Base-by-base conservation (phyloP, 2,329 filamentous ascomycete genomes). In the Macrophomina phaseolina region DNA sequence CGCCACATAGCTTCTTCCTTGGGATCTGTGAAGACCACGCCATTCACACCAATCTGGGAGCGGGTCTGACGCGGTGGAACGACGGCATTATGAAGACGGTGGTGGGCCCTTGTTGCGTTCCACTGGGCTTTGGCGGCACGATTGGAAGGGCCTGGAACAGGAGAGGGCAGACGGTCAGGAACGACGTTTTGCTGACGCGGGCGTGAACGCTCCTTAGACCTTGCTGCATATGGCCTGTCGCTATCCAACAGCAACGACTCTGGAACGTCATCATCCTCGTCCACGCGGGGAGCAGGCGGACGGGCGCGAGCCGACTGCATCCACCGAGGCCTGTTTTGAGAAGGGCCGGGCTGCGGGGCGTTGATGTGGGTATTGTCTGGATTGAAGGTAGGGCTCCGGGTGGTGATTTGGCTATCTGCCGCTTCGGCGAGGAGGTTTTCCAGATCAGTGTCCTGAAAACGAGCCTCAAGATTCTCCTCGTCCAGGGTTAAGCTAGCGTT, bases 1-100 rank as follows among this genome's bases (percentile, higher is more conserved):
- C 92, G 87, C 90, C 93, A 97, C 82, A 97, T 87, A 3, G 94
- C 93, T 77, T 90, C 91, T 74, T 94, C 91, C 77, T 89, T 89
- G 0, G 88, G 86, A 72, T 87, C 86, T 34, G 84, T 71, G 12
- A 73, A 72, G 30, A 76, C n/a, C 30, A 55, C 38, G 18, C 60
- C 66, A 38, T 64, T 49, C 12, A 14, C 40, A 14, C 36, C 55
- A 7, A 55, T 34, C 58, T 66, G 64, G 6, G 55, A 71, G 68
- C 11, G 69, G 68, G 1, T 67, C 67, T 46, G 72, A 67, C n/a
- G 69, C 46, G 45, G 64, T 58, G 12, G 68, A 38, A 30, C 52
- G 14, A 9, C 32, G 14, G 66, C 70, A 46, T 73, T 69, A 68
- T 83, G 80, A 42, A 83, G 73, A 8, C 77, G 78, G 67, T 84